Base-by-base conservation (phyloP, 2,329 filamentous ascomycete species). In the Metarhizium album region DNA sequence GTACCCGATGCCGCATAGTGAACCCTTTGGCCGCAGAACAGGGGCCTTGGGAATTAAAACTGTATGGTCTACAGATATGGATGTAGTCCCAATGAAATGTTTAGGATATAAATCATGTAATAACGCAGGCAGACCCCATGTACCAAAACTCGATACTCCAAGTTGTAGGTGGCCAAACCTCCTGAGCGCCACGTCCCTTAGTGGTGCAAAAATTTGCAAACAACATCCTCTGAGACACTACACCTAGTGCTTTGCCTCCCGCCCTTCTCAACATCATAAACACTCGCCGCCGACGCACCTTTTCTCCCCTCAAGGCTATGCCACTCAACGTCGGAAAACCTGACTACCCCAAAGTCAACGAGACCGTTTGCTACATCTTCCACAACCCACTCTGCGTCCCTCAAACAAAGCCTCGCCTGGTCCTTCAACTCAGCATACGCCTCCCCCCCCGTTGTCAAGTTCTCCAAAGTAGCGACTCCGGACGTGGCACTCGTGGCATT, bases 381-480 rank as follows among this genome's bases (percentile, higher is more conserved):
- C 27, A 29, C 27, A 9, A 29, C 11, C 27, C 27, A 29, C 7
- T 29, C 11, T 1, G 27, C 27, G 1, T 29, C 27, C 27, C 27
- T 29, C 27, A 29, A 29, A 9, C 27, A 29, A 29, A 29, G 27
- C 27, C 27, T 9, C 27, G 2, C 11, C 27, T 29, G 27, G 27
- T 29, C 11, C 27, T 29, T 29, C 27, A 29, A 8, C 27, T 29
- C 27, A 20, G n/a, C 22, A 43, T 38, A 24, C 14, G 16, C 38
- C 35, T 9, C 47, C 42, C 31, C 38, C 37, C 47, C 47, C 38
- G 38, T 49, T n/a, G 33, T 43, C 23, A 49, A 24, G 24, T 49
- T 49, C 47, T 49, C 47, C 38, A 49, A 3, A 14, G 16, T 49
- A 22, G 24, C 37, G 11, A 29, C 27, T 11, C 47, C 47, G 16